Evolutionary conservation across 345 rosid species (phyloP).

Genomic region (Dovyalis caffra): DNA sequence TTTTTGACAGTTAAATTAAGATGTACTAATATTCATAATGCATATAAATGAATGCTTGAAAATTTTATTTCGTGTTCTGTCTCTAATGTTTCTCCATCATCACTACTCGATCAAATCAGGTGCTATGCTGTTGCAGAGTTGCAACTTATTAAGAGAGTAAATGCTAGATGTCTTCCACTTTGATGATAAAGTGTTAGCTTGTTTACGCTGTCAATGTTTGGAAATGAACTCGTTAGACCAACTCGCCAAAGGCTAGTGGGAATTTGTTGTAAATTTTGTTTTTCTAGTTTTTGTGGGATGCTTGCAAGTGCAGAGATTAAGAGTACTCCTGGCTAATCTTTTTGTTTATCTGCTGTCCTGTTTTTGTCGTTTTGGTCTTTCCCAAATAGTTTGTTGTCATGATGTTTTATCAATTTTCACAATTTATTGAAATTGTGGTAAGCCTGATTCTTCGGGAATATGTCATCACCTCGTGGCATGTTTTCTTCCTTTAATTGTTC

Average conservation of each 20-base stretch:
- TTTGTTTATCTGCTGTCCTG: neutral
- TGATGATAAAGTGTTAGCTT: neutral
- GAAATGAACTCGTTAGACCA: neutral
- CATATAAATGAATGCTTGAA: neutral
- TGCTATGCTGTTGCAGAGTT: neutral
- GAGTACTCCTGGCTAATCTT: neutral
- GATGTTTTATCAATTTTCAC: neutral
- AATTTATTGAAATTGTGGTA: neutral
- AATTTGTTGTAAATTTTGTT: neutral
- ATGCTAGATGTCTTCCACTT: neutral
- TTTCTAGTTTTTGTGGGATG: neutral
- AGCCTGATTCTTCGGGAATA: neutral
- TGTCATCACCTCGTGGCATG: neutral
- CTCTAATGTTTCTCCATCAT: neutral
- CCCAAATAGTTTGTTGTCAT: neutral
- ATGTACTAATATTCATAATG: neutral
- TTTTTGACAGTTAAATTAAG: neutral
- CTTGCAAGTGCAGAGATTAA: neutral
- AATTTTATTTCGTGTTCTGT: neutral
- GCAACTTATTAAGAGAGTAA: neutral
- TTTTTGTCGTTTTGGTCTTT: no score
- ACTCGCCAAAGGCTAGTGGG: neutral
- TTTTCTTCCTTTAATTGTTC: neutral
- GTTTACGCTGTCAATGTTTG: neutral
- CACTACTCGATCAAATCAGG: neutral